These are phyloP conservation scores for Thuidium tamariscinum DNA, from an alignment of 225 moss, liverwort and hornwort species.

Conservation along the genomic window DNA sequence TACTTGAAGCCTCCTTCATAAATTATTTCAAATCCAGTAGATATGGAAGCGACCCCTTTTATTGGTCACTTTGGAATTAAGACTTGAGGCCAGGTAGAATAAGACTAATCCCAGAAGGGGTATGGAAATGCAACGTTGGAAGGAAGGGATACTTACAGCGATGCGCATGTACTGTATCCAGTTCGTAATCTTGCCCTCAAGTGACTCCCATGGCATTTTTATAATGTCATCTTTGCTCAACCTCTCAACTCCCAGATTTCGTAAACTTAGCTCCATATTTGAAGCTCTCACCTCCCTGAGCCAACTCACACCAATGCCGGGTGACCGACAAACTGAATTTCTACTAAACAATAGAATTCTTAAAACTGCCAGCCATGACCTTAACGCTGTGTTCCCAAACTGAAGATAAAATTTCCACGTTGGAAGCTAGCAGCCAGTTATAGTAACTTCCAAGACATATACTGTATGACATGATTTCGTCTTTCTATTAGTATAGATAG, in stretches of 20 bases:
- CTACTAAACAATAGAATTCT: not conserved
- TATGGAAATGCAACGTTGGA: not conserved
- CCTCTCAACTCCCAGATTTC: constrained; percentile 79
- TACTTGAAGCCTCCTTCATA: not conserved
- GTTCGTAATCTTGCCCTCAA: constrained; percentile 88
- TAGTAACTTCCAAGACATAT: not conserved
- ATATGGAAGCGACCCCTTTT: not conserved
- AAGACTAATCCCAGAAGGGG: not conserved
- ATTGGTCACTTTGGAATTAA: not conserved
- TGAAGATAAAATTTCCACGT: not conserved
- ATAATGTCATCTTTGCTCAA: constrained; percentile 78
- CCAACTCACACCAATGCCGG: not conserved
- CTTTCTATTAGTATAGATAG: not conserved
- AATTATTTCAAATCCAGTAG: not conserved
- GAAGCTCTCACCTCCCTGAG: constrained; percentile 81
- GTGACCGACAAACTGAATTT: not conserved
- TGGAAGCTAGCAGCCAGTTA: not conserved
- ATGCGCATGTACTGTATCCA: constrained; percentile 96
- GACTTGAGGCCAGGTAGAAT: not conserved
- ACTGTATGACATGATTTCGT: not conserved
- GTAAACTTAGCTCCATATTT: constrained; percentile 67
- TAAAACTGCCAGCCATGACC: not conserved
- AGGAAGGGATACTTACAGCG: constrained; percentile 52
- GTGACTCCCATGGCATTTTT: constrained; percentile 79
- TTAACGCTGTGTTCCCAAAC: not conserved